These are phyloP conservation scores for Coniochaeta sp. DNA, from an alignment of 2,329 filamentous ascomycete species.

Conservation along the genomic window DNA sequence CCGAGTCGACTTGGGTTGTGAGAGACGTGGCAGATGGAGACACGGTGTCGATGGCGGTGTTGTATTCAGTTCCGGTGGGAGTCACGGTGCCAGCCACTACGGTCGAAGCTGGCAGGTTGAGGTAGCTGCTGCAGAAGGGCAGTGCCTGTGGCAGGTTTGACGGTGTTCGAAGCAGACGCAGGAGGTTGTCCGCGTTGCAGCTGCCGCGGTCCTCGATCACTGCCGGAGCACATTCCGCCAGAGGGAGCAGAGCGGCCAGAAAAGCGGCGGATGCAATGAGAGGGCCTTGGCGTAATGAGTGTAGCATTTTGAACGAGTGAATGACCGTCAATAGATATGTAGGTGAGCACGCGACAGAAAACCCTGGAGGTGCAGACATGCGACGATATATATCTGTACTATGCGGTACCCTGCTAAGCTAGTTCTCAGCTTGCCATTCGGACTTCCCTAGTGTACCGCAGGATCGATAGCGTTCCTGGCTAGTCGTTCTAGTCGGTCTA, in stretches of 20 bases:
- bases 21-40: not conserved
- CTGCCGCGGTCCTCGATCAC: not conserved
- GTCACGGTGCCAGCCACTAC: not conserved
- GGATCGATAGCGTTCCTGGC: too few species aligned
- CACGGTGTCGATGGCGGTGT: not conserved
- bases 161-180: not conserved
- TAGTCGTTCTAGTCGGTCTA: too few species aligned
- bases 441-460: too few species aligned
- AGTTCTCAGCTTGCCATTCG: too few species aligned
- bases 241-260: not conserved
- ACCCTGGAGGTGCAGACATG: too few species aligned
- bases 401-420: too few species aligned
- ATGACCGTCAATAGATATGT: not conserved
- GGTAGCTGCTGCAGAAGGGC: not conserved
- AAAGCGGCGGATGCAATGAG: not conserved
- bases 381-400: too few species aligned
- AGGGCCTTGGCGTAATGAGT: not conserved
- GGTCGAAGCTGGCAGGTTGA: not conserved
- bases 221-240: not conserved
- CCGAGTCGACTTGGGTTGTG: not conserved
- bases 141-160: not conserved
- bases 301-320: not conserved
- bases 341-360: not conserved
- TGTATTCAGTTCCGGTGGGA: not conserved
- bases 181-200: constrained; percentile 1